These are phyloP conservation scores for Juglanconis juglandina DNA, from an alignment of 2,329 filamentous ascomycete genomes.

Conservation along the genomic window DNA sequence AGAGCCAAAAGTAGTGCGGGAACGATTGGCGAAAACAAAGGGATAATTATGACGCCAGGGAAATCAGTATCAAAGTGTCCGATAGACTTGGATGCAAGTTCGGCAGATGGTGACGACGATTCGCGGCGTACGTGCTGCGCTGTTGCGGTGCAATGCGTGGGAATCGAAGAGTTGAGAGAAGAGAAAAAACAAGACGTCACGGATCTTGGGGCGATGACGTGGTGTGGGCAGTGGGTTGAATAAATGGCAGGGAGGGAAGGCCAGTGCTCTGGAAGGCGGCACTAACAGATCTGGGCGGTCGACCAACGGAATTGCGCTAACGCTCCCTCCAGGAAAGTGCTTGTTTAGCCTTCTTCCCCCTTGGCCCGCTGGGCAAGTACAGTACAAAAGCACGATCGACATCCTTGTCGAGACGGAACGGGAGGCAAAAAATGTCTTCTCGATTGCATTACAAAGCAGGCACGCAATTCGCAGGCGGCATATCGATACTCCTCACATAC, in stretches of 20 bases:
- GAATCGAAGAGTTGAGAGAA: constrained; percentile 14
- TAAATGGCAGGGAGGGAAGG: constrained; percentile 16
- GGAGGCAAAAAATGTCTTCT: constrained; percentile 4
- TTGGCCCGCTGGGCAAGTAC: constrained; percentile 1
- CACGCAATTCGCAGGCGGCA: not conserved
- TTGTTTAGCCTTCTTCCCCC: not conserved
- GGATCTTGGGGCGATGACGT: constrained; percentile 19
- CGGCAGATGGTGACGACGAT: constrained; percentile 6
- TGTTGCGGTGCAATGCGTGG: constrained; percentile 2
- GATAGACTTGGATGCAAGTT: not conserved
- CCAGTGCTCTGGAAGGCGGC: not conserved
- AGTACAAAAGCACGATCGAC: constrained; percentile 4
- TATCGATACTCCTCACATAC: not conserved
- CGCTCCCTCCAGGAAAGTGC: not conserved
- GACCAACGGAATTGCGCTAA: not conserved
- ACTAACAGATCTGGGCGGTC: constrained; percentile 12
- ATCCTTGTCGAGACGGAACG: constrained; percentile 1
- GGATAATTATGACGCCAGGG: not conserved
- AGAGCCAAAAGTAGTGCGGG: not conserved
- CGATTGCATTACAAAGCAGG: constrained; percentile 15
- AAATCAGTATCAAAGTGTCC: not conserved
- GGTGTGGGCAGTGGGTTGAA: constrained; percentile 19
- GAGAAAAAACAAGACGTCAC: constrained; percentile 19
- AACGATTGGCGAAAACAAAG: not conserved
- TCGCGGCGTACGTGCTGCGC: not conserved